phyloP scores from a whole-genome alignment of 2,329 filamentous ascomycete genomes.

The Fusarium stilboides region DNA sequence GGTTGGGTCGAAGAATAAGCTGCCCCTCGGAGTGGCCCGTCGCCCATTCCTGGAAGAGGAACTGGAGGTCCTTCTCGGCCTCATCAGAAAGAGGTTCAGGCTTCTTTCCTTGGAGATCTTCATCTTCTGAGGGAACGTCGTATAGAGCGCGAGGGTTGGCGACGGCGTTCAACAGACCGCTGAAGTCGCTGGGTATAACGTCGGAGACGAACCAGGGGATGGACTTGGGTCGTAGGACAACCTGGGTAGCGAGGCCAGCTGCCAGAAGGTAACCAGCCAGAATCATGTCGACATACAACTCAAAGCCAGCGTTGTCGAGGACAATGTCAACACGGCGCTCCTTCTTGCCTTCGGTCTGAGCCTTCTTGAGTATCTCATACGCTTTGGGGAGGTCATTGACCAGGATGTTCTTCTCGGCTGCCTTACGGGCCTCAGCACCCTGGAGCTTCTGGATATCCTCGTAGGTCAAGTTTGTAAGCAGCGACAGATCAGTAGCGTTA shows the following conservation, averaged over 20 bases:
- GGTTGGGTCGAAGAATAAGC: constrained; percentile 84
- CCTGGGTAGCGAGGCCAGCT: constrained; percentile 84
- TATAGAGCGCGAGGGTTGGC: constrained; percentile 85
- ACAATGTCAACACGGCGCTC: constrained; percentile 92
- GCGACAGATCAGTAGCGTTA: constrained; percentile 93
- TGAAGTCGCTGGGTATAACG: constrained; percentile 89
- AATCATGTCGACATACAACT: constrained; percentile 95
- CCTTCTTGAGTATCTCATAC: constrained; percentile 77
- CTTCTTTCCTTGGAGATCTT: constrained; percentile 68
- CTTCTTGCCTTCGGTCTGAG: constrained; percentile 73
- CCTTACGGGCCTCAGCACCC: constrained; percentile 87
- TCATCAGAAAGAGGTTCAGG: constrained; percentile 75
- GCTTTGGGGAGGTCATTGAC: constrained; percentile 85
- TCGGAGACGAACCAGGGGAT: constrained; percentile 99
- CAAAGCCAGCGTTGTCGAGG: constrained; percentile 97
- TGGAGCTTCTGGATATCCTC: constrained; percentile 98
- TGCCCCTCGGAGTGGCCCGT: constrained; percentile 85
- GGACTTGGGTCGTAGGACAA: constrained; percentile 93
- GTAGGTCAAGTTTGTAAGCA: constrained; percentile 90
- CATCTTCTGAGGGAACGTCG: constrained; percentile 79
- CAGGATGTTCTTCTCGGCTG: constrained; percentile 91
- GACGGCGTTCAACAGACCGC: constrained; percentile 84
- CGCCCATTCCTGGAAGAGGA: constrained; percentile 88
- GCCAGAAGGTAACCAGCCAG: constrained; percentile 91
- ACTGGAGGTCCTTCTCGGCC: constrained; percentile 77